Evolutionary conservation across 2,329 filamentous ascomycete species (phyloP), one percentile per base, ranked within the genome.

Genomic region (Pestalotiopsis sp.): DNA sequence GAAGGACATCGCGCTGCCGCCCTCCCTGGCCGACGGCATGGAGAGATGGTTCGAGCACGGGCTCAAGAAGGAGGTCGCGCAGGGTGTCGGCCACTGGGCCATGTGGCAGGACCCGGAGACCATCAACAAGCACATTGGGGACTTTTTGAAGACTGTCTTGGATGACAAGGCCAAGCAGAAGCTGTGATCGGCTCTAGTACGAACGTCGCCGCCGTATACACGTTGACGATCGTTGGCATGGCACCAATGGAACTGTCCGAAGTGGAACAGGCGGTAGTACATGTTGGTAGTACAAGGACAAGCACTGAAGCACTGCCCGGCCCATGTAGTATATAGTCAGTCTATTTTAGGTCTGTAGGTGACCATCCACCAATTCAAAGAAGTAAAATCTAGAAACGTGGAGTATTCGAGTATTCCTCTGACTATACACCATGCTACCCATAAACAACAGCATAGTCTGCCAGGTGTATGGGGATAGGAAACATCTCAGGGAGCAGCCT

Each of bases 71-170:
- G 88, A 92, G 77, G 91, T 97, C 7, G 67, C 77, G 25, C 61
- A 68, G 31, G 80, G 90, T 45, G 86, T 91, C 0, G 84, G 86
- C 20, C 96, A 98, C 80, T 98, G 95, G 95, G 93, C 91, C 60
- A 81, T 97, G 77, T 91, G 89, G 84, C 89, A 97, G 83, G 88
- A 87, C 71, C 86, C 91, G 0, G 87, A 85, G 25, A 88, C 91
- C 74, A 88, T 93, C 3, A 98, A 98, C 79, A 78, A 77, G 64
- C 82, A 90, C 69, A 84, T 97, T 73, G 84, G 82, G 67, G 84
- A 86, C 68, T 97, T 94, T 88, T 72, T 97, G 69, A 85, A 87
- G 69, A 81, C 80, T 17, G 84, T 91, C 58, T 68, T 83, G 27
- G 77, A 76, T 41, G 73, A 73, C 4, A 72, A 73, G 20, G 59